Evolutionary conservation across 2,329 filamentous ascomycete species (phyloP).

Genomic region (Sarocladium oryzae): DNA sequence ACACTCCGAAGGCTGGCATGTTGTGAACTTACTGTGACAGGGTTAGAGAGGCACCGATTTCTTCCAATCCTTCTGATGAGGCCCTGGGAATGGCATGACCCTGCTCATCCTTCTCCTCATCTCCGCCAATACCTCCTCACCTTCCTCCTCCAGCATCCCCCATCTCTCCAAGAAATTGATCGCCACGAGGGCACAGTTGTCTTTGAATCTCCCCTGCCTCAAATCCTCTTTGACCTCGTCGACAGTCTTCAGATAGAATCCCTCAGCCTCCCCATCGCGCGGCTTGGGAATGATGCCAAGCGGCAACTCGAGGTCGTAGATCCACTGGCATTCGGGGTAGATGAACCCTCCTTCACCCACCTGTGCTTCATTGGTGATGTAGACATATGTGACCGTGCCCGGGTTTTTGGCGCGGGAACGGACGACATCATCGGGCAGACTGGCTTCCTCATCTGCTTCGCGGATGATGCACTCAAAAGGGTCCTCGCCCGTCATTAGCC

Average conservation of each 20-base stretch:
- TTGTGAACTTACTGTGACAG: too few relatives aligned
- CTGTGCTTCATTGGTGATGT: conserved; percentile 67
- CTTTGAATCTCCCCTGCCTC: conserved; percentile 73
- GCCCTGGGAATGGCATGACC: conserved; percentile 71
- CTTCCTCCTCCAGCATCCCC: conserved; percentile 69
- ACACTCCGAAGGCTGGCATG: too few relatives aligned
- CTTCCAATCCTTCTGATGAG: conserved; percentile 40
- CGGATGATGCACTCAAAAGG: conserved; percentile 78
- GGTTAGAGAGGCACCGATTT: too few relatives aligned
- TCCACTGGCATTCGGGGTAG: conserved; percentile 86
- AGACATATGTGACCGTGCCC: conserved; percentile 78
- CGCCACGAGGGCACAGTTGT: conserved; percentile 79
- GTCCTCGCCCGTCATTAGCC: conserved; percentile 69
- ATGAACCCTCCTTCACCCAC: conserved; percentile 77
- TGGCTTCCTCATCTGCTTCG: conserved; percentile 86
- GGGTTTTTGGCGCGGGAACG: conserved; percentile 49
- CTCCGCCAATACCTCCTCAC: conserved; percentile 70
- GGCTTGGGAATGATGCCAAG: conserved; percentile 63
- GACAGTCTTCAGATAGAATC: conserved; percentile 71
- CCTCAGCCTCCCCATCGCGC: conserved; percentile 82
- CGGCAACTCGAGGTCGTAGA: conserved; percentile 81
- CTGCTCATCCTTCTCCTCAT: conserved; percentile 73
- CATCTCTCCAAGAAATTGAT: conserved; percentile 88
- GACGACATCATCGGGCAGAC: conserved; percentile 64
- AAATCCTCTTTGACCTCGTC: conserved; percentile 69